Percentiles rank a stretch among this genome's conserved stretches.
Evolutionary conservation across 257 asterid genomes (phyloP).

Genomic region (Solanum neorickii): DNA sequence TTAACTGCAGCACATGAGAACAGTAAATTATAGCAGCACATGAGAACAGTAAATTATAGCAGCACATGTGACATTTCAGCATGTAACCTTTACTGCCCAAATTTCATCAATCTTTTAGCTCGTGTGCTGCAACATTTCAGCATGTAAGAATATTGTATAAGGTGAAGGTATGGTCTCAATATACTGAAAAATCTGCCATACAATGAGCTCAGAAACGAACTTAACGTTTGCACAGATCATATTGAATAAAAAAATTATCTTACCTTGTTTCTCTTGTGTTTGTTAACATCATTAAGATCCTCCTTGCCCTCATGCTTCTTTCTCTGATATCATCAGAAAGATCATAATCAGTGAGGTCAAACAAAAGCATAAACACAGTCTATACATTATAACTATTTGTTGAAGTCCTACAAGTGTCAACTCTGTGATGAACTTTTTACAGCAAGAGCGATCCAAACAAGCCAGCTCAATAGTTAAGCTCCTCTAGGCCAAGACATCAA

Average conservation of each 20-base stretch:
- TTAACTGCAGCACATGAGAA: conserved; percentile 53
- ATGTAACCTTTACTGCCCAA: conserved; percentile 82
- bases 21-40: conserved; percentile 30
- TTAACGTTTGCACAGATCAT: neutral
- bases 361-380: neutral
- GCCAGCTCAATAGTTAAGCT: neutral
- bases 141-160: conserved; percentile 14
- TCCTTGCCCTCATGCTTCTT: conserved; percentile 66
- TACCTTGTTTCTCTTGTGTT: conserved; percentile 77
- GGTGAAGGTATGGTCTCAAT: neutral
- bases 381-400: neutral
- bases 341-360: neutral
- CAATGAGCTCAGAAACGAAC: neutral
- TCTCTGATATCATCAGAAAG: conserved; percentile 30
- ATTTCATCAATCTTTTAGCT: conserved; percentile 86
- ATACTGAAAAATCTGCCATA: neutral
- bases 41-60: conserved; percentile 28
- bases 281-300: conserved; percentile 37
- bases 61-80: conserved; percentile 38
- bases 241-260: neutral
- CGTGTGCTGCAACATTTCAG: conserved; percentile 70
- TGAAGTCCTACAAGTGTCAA: neutral
- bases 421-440: neutral
- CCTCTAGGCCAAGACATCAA: neutral
- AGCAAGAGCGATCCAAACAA: neutral